A percentile compares a stretch with the other conserved stretches of the same genome.
These are phyloP conservation scores for Salvia sclarea DNA, from an alignment of 305 asterid species.

Conservation along the genomic window DNA sequence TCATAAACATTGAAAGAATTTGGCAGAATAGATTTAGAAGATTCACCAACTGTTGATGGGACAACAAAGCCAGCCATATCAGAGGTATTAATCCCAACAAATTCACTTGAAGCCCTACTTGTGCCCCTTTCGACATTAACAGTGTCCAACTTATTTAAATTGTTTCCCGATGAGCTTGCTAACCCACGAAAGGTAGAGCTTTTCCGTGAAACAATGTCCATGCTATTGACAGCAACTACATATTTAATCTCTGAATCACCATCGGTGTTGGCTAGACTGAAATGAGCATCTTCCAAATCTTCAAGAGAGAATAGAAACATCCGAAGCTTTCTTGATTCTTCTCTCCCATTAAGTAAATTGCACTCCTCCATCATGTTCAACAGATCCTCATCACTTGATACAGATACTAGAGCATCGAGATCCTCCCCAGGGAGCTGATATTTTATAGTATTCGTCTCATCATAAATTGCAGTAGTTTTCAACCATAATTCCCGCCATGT, in stretches of 20 bases:
- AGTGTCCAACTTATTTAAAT: constrained; percentile 54
- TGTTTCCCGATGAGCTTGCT: constrained; percentile 50
- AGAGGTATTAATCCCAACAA: constrained; percentile 38
- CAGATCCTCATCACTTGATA: constrained; percentile 73
- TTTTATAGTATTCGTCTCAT: constrained; percentile 52
- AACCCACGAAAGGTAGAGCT: constrained; percentile 45
- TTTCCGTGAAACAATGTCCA: constrained; percentile 54
- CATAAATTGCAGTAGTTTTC: constrained; percentile 52
- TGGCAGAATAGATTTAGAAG: constrained; percentile 44
- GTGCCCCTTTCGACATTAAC: constrained; percentile 44
- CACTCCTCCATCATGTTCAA: constrained; percentile 87
- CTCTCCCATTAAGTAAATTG: constrained; percentile 53
- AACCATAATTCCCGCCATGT: constrained; percentile 65
- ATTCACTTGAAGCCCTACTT: constrained; percentile 40
- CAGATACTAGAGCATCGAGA: constrained; percentile 78
- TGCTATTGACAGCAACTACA: constrained; percentile 71
- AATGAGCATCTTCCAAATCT: constrained; percentile 69
- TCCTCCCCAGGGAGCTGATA: constrained; percentile 91
- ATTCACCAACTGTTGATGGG: constrained; percentile 35
- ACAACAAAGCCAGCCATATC: constrained; percentile 38
- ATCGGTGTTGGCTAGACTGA: constrained; percentile 48
- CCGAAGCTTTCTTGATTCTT: constrained; percentile 58
- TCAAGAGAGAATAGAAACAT: constrained; percentile 61
- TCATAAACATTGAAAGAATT: constrained; percentile 38
- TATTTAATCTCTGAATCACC: constrained; percentile 67